phyloP scores from a whole-genome alignment of 2,329 filamentous ascomycete species.

The Cercospora zeina region DNA sequence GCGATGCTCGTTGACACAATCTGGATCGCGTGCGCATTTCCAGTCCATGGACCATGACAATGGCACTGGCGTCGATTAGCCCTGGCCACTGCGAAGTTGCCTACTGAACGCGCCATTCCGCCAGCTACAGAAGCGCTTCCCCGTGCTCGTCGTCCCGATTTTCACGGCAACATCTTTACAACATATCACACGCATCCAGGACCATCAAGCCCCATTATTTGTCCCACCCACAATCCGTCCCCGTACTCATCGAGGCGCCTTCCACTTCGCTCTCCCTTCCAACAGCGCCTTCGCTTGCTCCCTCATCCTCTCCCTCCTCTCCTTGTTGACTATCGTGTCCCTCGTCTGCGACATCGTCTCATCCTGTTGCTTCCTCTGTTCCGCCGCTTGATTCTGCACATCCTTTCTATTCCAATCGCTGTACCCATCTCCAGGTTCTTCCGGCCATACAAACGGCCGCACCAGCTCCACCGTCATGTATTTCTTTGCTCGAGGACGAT shows the following conservation, averaged over 20 bases:
- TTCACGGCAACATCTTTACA: background rate
- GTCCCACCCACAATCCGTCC: conserved; percentile 5
- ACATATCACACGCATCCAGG: background rate
- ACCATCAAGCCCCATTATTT: conserved; percentile 3
- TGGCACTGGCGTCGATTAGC: too few relatives aligned
- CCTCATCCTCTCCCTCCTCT: conserved; percentile 50
- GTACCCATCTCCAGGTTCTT: conserved; percentile 57
- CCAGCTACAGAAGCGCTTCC: too few relatives aligned
- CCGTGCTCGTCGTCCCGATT: background rate
- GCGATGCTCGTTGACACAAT: too few relatives aligned
- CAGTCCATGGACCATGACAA: too few relatives aligned
- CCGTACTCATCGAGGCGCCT: conserved; percentile 3
- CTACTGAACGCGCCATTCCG: too few relatives aligned
- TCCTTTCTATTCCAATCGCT: conserved; percentile 50
- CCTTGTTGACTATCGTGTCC: conserved; percentile 45
- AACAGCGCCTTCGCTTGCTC: conserved; percentile 65
- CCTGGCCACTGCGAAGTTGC: too few relatives aligned
- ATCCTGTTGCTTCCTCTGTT: conserved; percentile 45
- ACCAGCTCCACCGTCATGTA: conserved; percentile 92
- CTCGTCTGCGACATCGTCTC: conserved; percentile 36
- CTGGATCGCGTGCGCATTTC: too few relatives aligned
- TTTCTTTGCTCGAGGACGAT: conserved; percentile 74
- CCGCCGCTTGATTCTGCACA: conserved; percentile 34
- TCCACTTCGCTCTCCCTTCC: conserved; percentile 62
- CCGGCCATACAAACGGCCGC: conserved; percentile 85